These are phyloP conservation scores for Erodium trifolium DNA, from an alignment of 441 rosid species.

Conservation along the genomic window DNA sequence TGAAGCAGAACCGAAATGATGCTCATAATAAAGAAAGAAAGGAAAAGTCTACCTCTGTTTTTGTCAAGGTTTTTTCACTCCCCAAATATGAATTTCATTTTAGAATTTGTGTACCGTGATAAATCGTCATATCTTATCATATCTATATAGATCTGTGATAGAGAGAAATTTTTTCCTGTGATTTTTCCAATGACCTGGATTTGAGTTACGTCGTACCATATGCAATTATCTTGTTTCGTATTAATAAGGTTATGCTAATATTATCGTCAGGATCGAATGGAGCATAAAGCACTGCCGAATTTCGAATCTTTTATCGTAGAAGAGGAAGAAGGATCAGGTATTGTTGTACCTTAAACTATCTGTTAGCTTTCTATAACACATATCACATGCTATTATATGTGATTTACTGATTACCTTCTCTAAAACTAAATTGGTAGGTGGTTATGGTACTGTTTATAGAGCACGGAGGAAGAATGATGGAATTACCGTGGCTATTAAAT, in stretches of 20 bases:
- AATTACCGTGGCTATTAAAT: conserved; percentile 71
- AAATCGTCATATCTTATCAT: neutral
- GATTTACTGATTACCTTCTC: conserved; percentile 16
- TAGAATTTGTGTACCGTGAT: neutral
- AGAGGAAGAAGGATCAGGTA: conserved; percentile 90
- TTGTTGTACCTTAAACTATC: conserved; percentile 4
- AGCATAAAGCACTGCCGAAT: conserved; percentile 40
- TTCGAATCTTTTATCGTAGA: conserved; percentile 67
- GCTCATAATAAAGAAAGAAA: conserved; percentile 34
- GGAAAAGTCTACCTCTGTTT: conserved; percentile 16
- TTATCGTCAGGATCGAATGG: conserved; percentile 41
- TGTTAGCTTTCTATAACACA: conserved; percentile 2
- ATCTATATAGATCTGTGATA: neutral
- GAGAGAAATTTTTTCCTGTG: neutral
- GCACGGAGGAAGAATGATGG: conserved; percentile 68
- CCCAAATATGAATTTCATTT: neutral
- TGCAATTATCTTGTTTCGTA: neutral
- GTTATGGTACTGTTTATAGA: conserved; percentile 85
- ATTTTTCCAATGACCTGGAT: neutral
- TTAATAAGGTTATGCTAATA: conserved; percentile 17
- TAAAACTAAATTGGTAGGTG: conserved; percentile 50
- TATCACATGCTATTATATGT: neutral
- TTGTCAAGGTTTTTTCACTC: conserved; percentile 28
- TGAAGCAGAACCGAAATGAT: conserved; percentile 13
- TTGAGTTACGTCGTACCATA: neutral